A percentile compares a stretch with the other conserved stretches of the same genome.
These are phyloP conservation scores for Curvularia lunata DNA, from an alignment of 2,329 filamentous ascomycete species.

Conservation along the genomic window DNA sequence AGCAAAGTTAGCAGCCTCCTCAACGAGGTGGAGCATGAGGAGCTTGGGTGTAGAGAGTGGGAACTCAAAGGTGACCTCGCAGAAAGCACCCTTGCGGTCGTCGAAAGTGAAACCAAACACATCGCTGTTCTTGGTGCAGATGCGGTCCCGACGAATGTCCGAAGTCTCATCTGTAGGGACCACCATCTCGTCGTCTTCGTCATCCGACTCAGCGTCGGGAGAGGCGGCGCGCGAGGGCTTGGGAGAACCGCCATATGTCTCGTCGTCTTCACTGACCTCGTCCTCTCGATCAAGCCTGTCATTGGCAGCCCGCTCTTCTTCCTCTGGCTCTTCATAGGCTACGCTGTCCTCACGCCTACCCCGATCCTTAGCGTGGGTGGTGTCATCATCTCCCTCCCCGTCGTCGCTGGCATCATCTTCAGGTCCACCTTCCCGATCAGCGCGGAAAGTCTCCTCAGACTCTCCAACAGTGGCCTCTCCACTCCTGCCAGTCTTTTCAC, in stretches of 20 bases:
- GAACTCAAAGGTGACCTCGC: constrained; percentile 83
- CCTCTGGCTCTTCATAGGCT: constrained; percentile 91
- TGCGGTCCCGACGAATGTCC: constrained; percentile 42
- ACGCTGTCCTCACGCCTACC: constrained; percentile 81
- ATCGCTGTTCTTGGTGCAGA: constrained; percentile 60
- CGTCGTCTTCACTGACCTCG: constrained; percentile 59
- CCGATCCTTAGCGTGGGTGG: constrained; percentile 73
- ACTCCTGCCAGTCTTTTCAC: constrained; percentile 64
- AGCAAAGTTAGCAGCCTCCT: constrained; percentile 76
- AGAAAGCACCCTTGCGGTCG: constrained; percentile 73
- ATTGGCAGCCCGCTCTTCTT: constrained; percentile 82
- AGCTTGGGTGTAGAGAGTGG: constrained; percentile 82
- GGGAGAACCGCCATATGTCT: constrained; percentile 57
- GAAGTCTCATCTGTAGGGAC: constrained; percentile 41
- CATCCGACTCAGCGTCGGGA: constrained; percentile 39
- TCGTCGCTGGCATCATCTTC: constrained; percentile 79
- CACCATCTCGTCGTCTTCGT: constrained; percentile 32
- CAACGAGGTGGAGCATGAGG: constrained; percentile 88
- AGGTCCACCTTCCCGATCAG: constrained; percentile 58
- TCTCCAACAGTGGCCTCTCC: constrained; percentile 56
- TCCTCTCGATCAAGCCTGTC: constrained; percentile 64
- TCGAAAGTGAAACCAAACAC: constrained; percentile 83
- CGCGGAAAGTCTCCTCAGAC: constrained; percentile 32
- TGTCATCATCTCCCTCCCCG: constrained; percentile 60
- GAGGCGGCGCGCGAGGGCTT: constrained; percentile 46